These are phyloP conservation scores for Geosmithia morbida DNA, from an alignment of 2,329 filamentous ascomycete genomes.

Conservation along the genomic window DNA sequence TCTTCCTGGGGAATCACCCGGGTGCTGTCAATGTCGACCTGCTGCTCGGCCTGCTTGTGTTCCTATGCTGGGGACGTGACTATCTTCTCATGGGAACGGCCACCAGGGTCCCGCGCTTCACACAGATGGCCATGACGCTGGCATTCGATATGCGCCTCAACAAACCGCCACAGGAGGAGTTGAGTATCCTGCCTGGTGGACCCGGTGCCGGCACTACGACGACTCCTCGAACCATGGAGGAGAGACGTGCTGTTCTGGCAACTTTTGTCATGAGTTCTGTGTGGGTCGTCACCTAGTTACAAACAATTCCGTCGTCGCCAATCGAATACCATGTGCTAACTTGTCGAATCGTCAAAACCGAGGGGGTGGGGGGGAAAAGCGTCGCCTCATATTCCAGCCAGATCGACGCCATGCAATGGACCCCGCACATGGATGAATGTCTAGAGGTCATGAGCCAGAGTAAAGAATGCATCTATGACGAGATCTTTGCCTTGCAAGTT, in stretches of 20 bases:
- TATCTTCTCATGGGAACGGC: not conserved
- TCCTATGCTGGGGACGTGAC: not conserved
- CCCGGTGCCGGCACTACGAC: not conserved
- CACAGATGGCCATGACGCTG: not conserved
- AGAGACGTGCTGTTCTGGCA: not conserved
- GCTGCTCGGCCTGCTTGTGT: not conserved
- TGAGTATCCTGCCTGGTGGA: not conserved
- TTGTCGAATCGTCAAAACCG: too few relatives aligned
- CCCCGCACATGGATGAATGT: not conserved
- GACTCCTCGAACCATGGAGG: not conserved
- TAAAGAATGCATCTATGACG: not conserved
- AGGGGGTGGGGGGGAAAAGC: too few relatives aligned
- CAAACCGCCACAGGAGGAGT: not conserved
- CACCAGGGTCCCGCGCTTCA: not conserved
- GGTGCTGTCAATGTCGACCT: not conserved
- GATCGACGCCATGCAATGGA: not conserved
- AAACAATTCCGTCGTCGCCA: too few relatives aligned
- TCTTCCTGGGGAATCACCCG: not conserved
- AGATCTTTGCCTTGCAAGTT: not conserved
- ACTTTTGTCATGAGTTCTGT: not conserved
- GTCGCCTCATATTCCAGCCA: not conserved
- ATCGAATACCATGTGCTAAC: too few relatives aligned
- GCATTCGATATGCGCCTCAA: not conserved
- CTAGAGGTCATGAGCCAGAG: not conserved
- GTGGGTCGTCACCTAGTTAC: not conserved